A percentile compares a stretch with the other conserved stretches of the same genome.
Evolutionary conservation across 2,329 filamentous ascomycete genomes (phyloP).

Genomic region (Fusarium lateritium): DNA sequence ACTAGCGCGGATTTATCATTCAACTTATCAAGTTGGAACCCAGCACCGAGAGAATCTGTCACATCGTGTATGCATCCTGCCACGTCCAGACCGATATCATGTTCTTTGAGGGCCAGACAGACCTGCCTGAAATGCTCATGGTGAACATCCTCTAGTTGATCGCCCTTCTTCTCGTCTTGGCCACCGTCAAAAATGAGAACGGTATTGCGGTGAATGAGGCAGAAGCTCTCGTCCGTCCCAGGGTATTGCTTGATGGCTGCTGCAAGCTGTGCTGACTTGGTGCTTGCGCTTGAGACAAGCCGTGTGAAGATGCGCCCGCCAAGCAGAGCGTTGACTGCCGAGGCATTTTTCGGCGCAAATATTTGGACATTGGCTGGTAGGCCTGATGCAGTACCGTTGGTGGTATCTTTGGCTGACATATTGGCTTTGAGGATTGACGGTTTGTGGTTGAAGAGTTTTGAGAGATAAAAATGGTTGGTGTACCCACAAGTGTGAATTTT

Average conservation of each 20-base stretch:
- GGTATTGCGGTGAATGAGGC: constrained; percentile 9
- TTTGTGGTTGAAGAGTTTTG: not conserved
- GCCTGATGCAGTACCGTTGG: not conserved
- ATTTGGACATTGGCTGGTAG: constrained; percentile 16
- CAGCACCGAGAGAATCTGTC: constrained; percentile 5
- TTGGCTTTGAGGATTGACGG: not conserved
- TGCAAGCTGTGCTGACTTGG: constrained; percentile 2
- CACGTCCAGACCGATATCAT: constrained; percentile 24
- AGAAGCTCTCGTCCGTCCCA: not conserved
- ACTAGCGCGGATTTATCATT: constrained; percentile 20
- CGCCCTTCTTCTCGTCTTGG: not conserved
- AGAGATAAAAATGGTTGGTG: too few species aligned
- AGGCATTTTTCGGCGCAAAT: constrained; percentile 2
- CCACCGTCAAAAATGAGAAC: constrained; percentile 5
- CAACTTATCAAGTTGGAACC: constrained; percentile 19
- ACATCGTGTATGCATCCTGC: constrained; percentile 24
- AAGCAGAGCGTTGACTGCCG: not conserved
- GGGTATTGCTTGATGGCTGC: constrained; percentile 8
- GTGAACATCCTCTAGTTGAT: not conserved
- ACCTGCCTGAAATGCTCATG: constrained; percentile 25
- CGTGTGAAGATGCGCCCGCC: constrained; percentile 11
- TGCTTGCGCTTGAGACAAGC: constrained; percentile 14
- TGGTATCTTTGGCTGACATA: not conserved
- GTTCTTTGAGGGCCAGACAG: constrained; percentile 23
- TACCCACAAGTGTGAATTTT: too few species aligned